Evolutionary conservation across 2,329 filamentous ascomycete species (phyloP).

Genomic region (Colletotrichum spinosum): DNA sequence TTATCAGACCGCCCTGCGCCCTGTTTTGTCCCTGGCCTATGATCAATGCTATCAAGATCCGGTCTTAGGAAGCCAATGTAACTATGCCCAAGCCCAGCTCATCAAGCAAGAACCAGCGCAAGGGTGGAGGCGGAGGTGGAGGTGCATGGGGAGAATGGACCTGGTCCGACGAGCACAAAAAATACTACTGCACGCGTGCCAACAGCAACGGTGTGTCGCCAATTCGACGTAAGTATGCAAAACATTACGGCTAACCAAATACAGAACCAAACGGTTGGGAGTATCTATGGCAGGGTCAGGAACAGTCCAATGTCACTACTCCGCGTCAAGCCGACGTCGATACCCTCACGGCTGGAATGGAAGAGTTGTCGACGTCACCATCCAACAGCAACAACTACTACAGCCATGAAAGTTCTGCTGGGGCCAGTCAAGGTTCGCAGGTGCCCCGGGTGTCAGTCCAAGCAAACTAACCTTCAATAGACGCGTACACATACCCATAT

Average conservation of each 20-base stretch:
- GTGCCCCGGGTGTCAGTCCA: not conserved
- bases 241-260: conserved; percentile 37
- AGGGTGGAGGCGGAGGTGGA: conserved; percentile 18
- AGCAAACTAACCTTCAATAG: conserved; percentile 1
- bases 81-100: conserved; percentile 43
- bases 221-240: not conserved
- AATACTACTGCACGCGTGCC: conserved; percentile 45
- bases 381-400: conserved; percentile 25
- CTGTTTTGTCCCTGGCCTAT: conserved; percentile 8
- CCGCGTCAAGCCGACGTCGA: conserved; percentile 43
- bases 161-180: conserved; percentile 41
- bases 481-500: not conserved
- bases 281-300: conserved; percentile 42
- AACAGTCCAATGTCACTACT: conserved; percentile 27
- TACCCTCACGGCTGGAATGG: conserved; percentile 35
- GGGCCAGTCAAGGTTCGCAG: conserved; percentile 5
- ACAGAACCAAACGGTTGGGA: conserved; percentile 31
- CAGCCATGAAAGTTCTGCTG: not conserved
- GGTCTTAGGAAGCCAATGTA: conserved; percentile 36
- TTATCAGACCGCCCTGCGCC: conserved; percentile 5
- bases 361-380: conserved; percentile 19
- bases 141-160: conserved; percentile 44
- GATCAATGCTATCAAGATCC: not conserved
- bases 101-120: conserved; percentile 43
- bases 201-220: conserved; percentile 44